Percentiles rank a stretch among this genome's conserved stretches.
Conservation (phyloP, 2,329 filamentous ascomycete species). For the Cladophialophora exuberans region DNA sequence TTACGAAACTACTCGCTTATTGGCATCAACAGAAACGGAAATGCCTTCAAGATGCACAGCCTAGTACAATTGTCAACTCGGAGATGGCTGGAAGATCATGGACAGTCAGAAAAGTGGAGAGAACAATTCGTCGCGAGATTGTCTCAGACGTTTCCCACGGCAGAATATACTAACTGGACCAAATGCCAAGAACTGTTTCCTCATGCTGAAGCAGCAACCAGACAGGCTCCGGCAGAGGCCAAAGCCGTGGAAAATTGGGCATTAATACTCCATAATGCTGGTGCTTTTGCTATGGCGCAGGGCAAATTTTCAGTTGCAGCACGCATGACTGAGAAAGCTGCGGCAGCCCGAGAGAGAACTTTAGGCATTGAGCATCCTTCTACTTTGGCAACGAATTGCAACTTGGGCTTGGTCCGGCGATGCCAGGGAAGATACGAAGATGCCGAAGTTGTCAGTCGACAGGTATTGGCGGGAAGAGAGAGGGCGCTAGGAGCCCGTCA, state of each 20-base stretch:
- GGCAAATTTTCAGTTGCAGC: constrained; percentile 14
- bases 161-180: constrained; percentile 35
- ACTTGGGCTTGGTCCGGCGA: constrained; percentile 23
- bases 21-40: background rate
- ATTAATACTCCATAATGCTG: constrained; percentile 4
- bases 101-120: background rate
- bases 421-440: constrained; percentile 26
- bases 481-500: background rate
- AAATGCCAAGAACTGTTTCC: constrained; percentile 34
- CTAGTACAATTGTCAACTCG: background rate
- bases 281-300: background rate
- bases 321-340: constrained; percentile 2
- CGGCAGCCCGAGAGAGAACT: constrained; percentile 12
- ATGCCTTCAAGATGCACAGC: background rate
- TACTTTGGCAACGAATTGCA: constrained; percentile 27
- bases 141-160: constrained; percentile 29
- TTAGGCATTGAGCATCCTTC: constrained; percentile 25
- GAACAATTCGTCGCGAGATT: background rate
- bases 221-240: constrained; percentile 8
- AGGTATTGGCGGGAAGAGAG: background rate
- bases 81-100: background rate
- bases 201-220: constrained; percentile 31
- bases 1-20: background rate
- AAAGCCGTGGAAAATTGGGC: constrained; percentile 12
- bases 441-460: constrained; percentile 29